Evolutionary conservation across 2,329 filamentous ascomycete genomes (phyloP).

Genomic region (Pseudogymnoascus sp.): DNA sequence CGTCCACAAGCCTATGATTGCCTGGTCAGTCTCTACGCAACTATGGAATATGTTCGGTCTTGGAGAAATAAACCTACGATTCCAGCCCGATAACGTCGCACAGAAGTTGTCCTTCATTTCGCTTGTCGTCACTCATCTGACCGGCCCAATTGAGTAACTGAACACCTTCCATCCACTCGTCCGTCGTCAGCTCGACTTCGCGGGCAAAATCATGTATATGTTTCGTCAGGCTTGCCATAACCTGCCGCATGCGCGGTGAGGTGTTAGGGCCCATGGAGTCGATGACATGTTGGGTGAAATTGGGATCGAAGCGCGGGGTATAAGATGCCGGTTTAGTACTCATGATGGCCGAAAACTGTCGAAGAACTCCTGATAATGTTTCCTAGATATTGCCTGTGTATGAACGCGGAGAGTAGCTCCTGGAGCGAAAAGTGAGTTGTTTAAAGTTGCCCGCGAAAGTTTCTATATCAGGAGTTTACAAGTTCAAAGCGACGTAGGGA

Average conservation of each 20-base stretch:
- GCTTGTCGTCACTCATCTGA: slow-evolving; percentile 53
- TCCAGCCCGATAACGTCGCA: slow-evolving; percentile 59
- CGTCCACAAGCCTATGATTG: slow-evolving; percentile 33
- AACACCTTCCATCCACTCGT: slow-evolving; percentile 52
- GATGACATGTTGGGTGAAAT: slow-evolving; percentile 57
- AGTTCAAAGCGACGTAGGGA: background rate
- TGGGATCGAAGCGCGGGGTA: slow-evolving; percentile 34
- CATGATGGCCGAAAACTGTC: background rate
- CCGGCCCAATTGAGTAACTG: slow-evolving; percentile 55
- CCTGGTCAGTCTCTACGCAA: slow-evolving; percentile 20
- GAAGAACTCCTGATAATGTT: background rate
- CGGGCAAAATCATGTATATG: slow-evolving; percentile 55
- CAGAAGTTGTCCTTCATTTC: slow-evolving; percentile 58
- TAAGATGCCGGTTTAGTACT: background rate
- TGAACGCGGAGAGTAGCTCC: background rate
- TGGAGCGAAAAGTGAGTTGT: background rate
- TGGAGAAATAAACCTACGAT: slow-evolving; percentile 35
- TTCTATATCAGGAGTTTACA: background rate
- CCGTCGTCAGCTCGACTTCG: slow-evolving; percentile 51
- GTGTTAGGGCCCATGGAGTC: slow-evolving; percentile 55
- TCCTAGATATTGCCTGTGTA: background rate
- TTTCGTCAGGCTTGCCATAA: slow-evolving; percentile 47
- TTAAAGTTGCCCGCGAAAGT: background rate
- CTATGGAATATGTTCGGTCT: background rate
- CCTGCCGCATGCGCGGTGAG: slow-evolving; percentile 47